Conservation (phyloP, 2,329 filamentous ascomycete species). For the Aspergillus tanneri region DNA sequence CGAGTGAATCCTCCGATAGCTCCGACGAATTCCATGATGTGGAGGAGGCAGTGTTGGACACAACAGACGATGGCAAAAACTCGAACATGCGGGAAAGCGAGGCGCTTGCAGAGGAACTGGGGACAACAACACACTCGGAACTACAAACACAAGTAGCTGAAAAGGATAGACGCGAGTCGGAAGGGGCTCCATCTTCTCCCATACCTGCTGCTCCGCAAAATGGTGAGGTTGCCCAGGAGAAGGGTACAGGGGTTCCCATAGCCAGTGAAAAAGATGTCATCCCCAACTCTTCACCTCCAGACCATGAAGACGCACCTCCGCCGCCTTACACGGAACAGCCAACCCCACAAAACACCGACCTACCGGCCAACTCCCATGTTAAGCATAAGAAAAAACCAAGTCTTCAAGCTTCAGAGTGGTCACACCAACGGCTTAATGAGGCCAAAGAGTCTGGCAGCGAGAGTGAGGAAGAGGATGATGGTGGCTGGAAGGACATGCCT, state of each 20-base stretch:
- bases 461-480: conserved; percentile 53
- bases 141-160: not conserved
- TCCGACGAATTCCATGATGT: conserved; percentile 24
- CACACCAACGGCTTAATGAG: conserved; percentile 74
- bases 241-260: not conserved
- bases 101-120: not conserved
- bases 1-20: conserved; percentile 16
- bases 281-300: not conserved
- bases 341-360: conserved; percentile 4
- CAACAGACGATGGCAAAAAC: not conserved
- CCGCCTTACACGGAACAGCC: conserved; percentile 19
- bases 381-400: conserved; percentile 26
- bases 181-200: conserved; percentile 3
- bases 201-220: not conserved
- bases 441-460: conserved; percentile 44
- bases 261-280: conserved; percentile 7
- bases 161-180: no score
- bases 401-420: conserved; percentile 72
- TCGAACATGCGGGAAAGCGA: conserved; percentile 1
- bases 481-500: conserved; percentile 89
- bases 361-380: conserved; percentile 14
- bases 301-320: conserved; percentile 10
- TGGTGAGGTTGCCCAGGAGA: conserved; percentile 2
- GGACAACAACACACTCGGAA: not conserved
- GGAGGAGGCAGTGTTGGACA: conserved; percentile 7